Conservation (phyloP, 805 yeast genomes). For the Metschnikowia drakensbergensis region DNA sequence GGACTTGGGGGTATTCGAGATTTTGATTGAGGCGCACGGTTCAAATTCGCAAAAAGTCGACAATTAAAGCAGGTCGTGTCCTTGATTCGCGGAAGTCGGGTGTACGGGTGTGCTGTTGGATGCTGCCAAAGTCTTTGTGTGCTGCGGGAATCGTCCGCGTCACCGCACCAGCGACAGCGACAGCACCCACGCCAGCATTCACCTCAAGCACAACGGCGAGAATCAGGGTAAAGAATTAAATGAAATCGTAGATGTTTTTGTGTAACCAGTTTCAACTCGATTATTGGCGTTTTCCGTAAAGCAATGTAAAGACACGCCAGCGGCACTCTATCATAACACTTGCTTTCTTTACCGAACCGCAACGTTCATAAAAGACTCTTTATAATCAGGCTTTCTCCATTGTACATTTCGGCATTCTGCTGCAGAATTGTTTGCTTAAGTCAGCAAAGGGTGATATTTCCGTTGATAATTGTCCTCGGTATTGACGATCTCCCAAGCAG, state of each 20-base stretch:
- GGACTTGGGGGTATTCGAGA: conserved; percentile 1
- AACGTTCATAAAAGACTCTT: background rate
- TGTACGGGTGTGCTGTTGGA: conserved; percentile 16
- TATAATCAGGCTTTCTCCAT: background rate
- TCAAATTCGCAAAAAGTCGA: conserved; percentile 16
- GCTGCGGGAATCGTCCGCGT: conserved; percentile 1
- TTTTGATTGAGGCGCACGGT: conserved; percentile 4
- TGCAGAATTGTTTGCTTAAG: background rate
- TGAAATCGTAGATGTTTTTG: background rate
- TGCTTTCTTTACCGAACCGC: background rate
- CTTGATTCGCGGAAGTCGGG: conserved; percentile 19
- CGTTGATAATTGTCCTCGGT: background rate
- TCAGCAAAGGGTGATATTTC: background rate
- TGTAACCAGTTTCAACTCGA: background rate
- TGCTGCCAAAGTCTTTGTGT: conserved; percentile 2
- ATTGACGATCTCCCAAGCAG: background rate
- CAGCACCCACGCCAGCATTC: background rate
- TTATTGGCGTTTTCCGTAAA: background rate
- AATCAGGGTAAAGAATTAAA: background rate
- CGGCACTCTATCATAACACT: background rate
- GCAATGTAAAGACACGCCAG: background rate
- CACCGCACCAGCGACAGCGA: conserved; percentile 1
- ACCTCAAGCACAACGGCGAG: background rate
- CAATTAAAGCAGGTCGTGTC: conserved; percentile 20
- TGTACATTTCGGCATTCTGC: background rate